Evolutionary conservation across 331 rosid species (phyloP).

Genomic region (Malus hybrid): DNA sequence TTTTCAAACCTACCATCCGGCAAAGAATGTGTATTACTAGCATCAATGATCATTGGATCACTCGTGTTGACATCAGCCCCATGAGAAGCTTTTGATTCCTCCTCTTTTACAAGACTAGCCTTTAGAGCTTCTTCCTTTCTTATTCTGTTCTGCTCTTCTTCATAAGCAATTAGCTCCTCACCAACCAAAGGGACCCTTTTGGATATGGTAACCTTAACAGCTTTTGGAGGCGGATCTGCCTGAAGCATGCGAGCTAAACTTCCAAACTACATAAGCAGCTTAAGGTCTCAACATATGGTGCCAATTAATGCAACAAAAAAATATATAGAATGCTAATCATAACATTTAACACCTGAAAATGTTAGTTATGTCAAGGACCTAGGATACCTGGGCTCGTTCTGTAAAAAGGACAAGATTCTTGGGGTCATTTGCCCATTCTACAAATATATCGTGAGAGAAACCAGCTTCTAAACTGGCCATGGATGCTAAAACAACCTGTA

Average conservation of each 20-base stretch:
- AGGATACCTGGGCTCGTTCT: constrained; percentile 88
- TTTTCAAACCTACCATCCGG: constrained; percentile 54
- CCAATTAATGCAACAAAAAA: constrained; percentile 1
- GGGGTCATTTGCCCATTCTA: constrained; percentile 76
- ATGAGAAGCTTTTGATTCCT: constrained; percentile 60
- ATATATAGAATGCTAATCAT: background rate
- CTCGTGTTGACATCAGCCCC: constrained; percentile 44
- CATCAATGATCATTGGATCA: constrained; percentile 79
- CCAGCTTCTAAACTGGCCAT: constrained; percentile 99
- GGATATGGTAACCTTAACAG: constrained; percentile 89
- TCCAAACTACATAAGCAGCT: constrained; percentile 54
- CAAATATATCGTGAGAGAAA: constrained; percentile 90
- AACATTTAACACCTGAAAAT: background rate
- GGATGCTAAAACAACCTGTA: constrained; percentile 85
- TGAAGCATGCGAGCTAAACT: constrained; percentile 97
- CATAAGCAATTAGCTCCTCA: constrained; percentile 88
- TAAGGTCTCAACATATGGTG: constrained; percentile 14
- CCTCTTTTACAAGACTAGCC: constrained; percentile 80
- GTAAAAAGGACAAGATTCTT: constrained; percentile 84
- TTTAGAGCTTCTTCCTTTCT: constrained; percentile 89
- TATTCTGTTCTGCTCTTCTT: constrained; percentile 84
- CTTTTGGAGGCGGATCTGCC: constrained; percentile 98
- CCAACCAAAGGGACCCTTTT: constrained; percentile 94
- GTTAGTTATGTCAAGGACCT: background rate
- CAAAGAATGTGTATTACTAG: constrained; percentile 39